Conservation (phyloP, 768 basidiomycete species). For the Vararia minispora region DNA sequence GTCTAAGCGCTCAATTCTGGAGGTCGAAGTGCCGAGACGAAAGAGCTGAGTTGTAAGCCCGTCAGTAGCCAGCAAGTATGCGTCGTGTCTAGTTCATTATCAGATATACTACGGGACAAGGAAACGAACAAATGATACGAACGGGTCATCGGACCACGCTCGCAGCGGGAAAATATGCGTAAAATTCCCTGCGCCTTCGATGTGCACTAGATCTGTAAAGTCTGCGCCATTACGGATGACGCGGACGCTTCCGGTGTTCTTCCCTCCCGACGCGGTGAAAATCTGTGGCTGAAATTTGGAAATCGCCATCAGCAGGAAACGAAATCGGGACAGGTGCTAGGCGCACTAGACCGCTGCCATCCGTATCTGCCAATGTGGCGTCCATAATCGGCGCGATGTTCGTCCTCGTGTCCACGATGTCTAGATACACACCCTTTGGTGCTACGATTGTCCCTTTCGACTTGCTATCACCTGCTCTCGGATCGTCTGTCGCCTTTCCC, state of each 20-base stretch:
- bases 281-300: conserved; percentile 46
- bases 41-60: conserved; percentile 43
- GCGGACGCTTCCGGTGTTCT: conserved; percentile 65
- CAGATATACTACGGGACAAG: conserved; percentile 1
- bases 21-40: conserved; percentile 36
- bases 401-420: conserved; percentile 50
- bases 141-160: conserved; percentile 36
- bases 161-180: conserved; percentile 54
- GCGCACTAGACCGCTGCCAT: conserved; percentile 58
- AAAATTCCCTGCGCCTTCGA: conserved; percentile 48
- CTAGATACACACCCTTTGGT: conserved; percentile 44
- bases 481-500: conserved; percentile 27
- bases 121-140: conserved; percentile 17
- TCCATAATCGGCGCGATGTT: conserved; percentile 83
- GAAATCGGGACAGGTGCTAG: background rate
- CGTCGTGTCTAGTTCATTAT: conserved; percentile 31
- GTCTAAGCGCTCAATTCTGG: no score
- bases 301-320: background rate
- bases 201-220: conserved; percentile 49
- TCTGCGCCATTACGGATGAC: conserved; percentile 76
- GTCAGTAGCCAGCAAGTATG: conserved; percentile 52
- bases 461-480: no score
- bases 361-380: conserved; percentile 62
- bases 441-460: conserved; percentile 7
- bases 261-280: conserved; percentile 78